Percentiles rank a stretch among this genome's conserved stretches.
These are phyloP conservation scores for Sonneratia caseolaris DNA, from an alignment of 345 rosid genomes.

Conservation along the genomic window DNA sequence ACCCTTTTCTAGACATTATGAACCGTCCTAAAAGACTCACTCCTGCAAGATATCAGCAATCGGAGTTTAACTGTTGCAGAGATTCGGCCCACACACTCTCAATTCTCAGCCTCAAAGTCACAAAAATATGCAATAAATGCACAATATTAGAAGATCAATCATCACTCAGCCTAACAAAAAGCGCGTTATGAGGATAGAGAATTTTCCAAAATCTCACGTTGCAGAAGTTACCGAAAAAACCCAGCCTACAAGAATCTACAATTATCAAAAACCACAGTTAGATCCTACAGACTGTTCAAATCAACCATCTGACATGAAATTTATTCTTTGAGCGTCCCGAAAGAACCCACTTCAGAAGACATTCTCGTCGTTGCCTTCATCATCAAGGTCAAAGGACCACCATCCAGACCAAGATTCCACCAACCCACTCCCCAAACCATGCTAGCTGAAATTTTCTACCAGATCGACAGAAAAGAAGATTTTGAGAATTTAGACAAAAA, in stretches of 20 bases:
- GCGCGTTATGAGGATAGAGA: background rate
- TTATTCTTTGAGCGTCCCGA: background rate
- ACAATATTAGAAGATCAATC: too few relatives aligned
- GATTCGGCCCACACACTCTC: background rate
- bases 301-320: background rate
- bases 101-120: background rate
- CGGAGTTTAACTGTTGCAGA: background rate
- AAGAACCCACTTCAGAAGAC: background rate
- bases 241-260: background rate
- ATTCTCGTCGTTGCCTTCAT: background rate
- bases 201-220: too few relatives aligned
- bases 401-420: background rate
- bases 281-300: background rate
- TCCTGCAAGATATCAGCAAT: background rate
- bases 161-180: background rate
- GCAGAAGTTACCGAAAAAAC: background rate
- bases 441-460: background rate
- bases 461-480: background rate
- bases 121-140: background rate
- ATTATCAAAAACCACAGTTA: background rate
- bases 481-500: too few relatives aligned
- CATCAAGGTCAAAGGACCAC: background rate
- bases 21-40: background rate
- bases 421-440: background rate
- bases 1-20: slow-evolving; percentile 78